Conservation (phyloP, 306 rosid species). For the Dryas drummondii region DNA sequence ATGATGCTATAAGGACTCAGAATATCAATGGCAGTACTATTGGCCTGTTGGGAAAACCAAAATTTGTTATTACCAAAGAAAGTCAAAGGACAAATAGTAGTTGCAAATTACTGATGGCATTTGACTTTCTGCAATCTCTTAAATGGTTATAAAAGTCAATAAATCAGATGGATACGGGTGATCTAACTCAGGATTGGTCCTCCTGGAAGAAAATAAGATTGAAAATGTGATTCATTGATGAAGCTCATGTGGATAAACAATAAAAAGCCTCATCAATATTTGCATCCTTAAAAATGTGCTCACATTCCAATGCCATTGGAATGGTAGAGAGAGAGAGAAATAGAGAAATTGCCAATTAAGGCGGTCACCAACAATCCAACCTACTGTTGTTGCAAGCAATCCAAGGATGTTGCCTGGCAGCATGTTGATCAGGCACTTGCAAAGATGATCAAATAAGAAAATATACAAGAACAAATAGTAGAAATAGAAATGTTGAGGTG, state of each 20-base stretch:
- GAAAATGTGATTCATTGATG: background rate
- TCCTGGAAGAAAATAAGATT: background rate
- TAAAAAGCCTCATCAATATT: background rate
- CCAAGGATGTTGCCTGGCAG: background rate
- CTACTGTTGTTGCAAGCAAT: constrained; percentile 34
- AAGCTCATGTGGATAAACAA: constrained; percentile 10
- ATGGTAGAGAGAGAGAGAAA: background rate
- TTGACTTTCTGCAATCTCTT: constrained; percentile 19
- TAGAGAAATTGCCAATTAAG: constrained; percentile 3
- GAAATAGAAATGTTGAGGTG: constrained; percentile 3
- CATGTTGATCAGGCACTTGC: constrained; percentile 31
- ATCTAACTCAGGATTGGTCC: constrained; percentile 51
- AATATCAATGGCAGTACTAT: background rate
- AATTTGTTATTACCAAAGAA: background rate
- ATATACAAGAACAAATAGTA: too few species aligned
- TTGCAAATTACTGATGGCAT: constrained; percentile 9
- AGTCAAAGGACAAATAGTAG: constrained; percentile 17
- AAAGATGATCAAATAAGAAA: background rate
- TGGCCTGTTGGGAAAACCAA: constrained; percentile 2
- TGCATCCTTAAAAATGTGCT: background rate
- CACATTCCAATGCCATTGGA: constrained; percentile 28
- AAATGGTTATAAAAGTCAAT: constrained; percentile 37
- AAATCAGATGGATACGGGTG: constrained; percentile 36
- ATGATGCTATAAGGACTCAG: background rate
- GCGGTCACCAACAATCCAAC: constrained; percentile 72